These are phyloP conservation scores for Penicillium daleae DNA, from an alignment of 495 filamentous ascomycete genomes.

Conservation along the genomic window DNA sequence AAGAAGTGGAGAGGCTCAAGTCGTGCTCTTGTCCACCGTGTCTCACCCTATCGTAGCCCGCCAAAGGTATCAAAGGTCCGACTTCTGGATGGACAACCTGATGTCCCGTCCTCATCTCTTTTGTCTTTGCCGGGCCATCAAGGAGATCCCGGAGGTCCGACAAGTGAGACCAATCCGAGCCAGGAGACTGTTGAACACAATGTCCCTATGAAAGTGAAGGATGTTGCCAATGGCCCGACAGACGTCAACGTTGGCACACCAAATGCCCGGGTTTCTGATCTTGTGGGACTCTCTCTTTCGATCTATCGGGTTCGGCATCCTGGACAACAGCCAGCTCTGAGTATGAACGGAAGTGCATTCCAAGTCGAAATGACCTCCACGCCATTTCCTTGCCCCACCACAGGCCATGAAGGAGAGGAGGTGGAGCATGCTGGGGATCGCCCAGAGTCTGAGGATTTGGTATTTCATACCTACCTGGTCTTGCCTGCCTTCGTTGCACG, in stretches of 20 bases:
- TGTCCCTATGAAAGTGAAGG: neutral
- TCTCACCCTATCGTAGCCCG: conserved; percentile 18
- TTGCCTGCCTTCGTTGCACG: conserved; percentile 19
- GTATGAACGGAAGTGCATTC: conserved; percentile 1
- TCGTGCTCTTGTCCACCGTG: conserved; percentile 8
- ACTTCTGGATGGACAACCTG: conserved; percentile 4
- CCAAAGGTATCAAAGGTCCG: neutral
- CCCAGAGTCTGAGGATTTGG: conserved; percentile 14
- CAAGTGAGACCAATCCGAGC: neutral
- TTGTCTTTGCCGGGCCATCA: neutral
- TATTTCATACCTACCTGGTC: conserved; percentile 22
- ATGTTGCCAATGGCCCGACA: neutral
- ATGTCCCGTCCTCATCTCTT: conserved; percentile 12
- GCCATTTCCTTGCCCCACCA: neutral
- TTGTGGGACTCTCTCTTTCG: conserved; percentile 22
- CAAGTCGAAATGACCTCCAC: conserved; percentile 14
- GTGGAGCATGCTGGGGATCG: neutral
- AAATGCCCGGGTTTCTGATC: neutral
- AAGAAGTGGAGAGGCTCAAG: conserved; percentile 26
- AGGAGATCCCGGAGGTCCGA: neutral
- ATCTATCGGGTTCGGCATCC: conserved; percentile 17
- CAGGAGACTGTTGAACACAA: neutral
- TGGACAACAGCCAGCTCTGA: neutral
- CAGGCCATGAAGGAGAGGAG: conserved; percentile 1
- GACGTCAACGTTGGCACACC: neutral